phyloP scores from a whole-genome alignment of 2,329 filamentous ascomycete genomes.

The Monosporascus sp. region DNA sequence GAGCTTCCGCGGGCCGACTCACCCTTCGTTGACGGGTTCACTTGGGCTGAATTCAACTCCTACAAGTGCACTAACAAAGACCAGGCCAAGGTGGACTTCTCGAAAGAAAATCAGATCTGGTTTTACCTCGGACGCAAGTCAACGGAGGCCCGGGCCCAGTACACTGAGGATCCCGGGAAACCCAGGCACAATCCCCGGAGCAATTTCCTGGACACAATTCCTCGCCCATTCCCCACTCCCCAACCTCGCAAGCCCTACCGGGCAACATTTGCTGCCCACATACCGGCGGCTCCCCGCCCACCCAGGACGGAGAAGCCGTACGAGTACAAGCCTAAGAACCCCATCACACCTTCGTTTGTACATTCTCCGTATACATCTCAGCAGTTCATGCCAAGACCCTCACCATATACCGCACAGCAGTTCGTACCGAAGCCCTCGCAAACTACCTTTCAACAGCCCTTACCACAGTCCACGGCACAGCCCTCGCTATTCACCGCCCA shows the following conservation, averaged over 20 bases:
- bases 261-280: constrained; percentile 20
- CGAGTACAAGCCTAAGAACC: constrained; percentile 28
- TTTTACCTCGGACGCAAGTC: constrained; percentile 82
- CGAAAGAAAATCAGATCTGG: constrained; percentile 74
- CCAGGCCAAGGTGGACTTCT: constrained; percentile 67
- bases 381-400: constrained; percentile 28
- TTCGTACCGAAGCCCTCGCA: constrained; percentile 10
- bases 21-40: constrained; percentile 61
- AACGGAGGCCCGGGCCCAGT: constrained; percentile 86
- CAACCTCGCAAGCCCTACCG: constrained; percentile 23
- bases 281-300: constrained; percentile 5
- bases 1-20: constrained; percentile 62
- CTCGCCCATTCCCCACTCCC: constrained; percentile 36
- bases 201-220: constrained; percentile 69
- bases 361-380: constrained; percentile 29
- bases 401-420: constrained; percentile 18
- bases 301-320: constrained; percentile 28
- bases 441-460: constrained; percentile 11
- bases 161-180: constrained; percentile 68
- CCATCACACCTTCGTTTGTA: constrained; percentile 17
- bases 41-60: constrained; percentile 75
- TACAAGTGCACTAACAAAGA: constrained; percentile 52
- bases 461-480: constrained; percentile 8
- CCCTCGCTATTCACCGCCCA: constrained; percentile 3
- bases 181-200: constrained; percentile 62